Evolutionary conservation across 2,329 filamentous ascomycete species (phyloP).

Genomic region (Fusarium continuum): DNA sequence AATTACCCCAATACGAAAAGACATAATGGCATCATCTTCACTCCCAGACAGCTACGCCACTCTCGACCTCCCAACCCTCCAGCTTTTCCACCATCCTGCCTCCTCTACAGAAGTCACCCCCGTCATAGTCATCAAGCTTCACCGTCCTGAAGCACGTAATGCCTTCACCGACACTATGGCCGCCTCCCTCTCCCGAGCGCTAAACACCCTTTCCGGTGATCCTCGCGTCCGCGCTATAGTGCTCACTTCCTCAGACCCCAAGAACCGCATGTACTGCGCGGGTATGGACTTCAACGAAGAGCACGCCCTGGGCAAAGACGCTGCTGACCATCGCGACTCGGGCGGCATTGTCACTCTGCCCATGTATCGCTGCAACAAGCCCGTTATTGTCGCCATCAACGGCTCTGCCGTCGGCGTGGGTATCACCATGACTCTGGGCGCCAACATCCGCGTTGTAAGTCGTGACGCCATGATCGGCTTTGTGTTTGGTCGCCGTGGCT

Average conservation of each 20-base stretch:
- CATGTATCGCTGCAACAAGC: constrained; percentile 66
- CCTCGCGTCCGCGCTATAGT: constrained; percentile 64
- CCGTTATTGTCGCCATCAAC: constrained; percentile 67
- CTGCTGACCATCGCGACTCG: constrained; percentile 55
- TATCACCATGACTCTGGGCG: constrained; percentile 69
- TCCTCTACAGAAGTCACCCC: constrained; percentile 65
- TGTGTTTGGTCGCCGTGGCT: constrained; percentile 75
- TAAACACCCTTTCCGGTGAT: constrained; percentile 61
- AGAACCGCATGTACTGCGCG: constrained; percentile 64
- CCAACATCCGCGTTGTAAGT: constrained; percentile 63
- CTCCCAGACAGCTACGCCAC: constrained; percentile 53
- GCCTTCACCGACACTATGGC: constrained; percentile 74
- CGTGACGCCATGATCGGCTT: constrained; percentile 74
- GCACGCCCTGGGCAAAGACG: constrained; percentile 38
- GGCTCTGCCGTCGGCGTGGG: constrained; percentile 68
- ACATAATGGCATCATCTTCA: constrained; percentile 37
- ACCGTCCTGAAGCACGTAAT: constrained; percentile 73
- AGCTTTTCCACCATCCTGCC: constrained; percentile 59
- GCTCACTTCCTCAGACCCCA: constrained; percentile 60
- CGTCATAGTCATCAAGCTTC: constrained; percentile 68
- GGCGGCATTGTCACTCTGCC: constrained; percentile 65
- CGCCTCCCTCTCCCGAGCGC: constrained; percentile 65
- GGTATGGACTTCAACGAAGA: constrained; percentile 63
- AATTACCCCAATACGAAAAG: background rate
- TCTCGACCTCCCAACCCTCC: constrained; percentile 55